phyloP scores from a whole-genome alignment of 164 flowering plant species.

The Stephania cephalantha region DNA sequence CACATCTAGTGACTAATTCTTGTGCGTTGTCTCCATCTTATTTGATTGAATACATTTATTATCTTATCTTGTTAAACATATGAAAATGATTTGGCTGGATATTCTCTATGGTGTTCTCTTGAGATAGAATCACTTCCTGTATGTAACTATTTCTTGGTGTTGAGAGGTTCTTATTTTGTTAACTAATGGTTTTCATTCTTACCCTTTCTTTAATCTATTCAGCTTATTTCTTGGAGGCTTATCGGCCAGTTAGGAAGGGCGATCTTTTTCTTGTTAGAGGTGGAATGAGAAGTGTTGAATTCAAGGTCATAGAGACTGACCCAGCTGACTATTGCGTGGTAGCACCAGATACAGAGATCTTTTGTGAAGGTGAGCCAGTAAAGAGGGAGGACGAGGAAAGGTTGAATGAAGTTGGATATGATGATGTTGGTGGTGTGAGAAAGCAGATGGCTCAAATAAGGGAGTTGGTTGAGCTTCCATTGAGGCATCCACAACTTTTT shows the following conservation, averaged over 20 bases:
- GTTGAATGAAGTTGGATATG: conserved; percentile 71
- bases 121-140: too few relatives aligned
- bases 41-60: too few relatives aligned
- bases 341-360: conserved; percentile 80
- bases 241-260: conserved; percentile 78
- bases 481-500: conserved; percentile 77
- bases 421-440: conserved; percentile 84
- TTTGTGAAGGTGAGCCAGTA: conserved; percentile 83
- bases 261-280: conserved; percentile 76
- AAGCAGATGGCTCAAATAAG: conserved; percentile 85
- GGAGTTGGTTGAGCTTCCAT: conserved; percentile 70
- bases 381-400: conserved; percentile 72
- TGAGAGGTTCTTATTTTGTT: background rate
- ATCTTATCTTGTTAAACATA: too few relatives aligned
- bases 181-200: background rate
- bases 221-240: conserved; percentile 82
- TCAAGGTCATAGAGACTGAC: conserved; percentile 78
- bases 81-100: too few relatives aligned
- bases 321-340: conserved; percentile 81
- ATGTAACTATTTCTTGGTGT: background rate
- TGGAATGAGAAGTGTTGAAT: conserved; percentile 79
- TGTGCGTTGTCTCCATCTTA: too few relatives aligned
- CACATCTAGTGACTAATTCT: background rate
- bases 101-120: too few relatives aligned
- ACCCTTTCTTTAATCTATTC: conserved; percentile 17